These are phyloP conservation scores for Chytriomyces confervae DNA, from an alignment of 192 early-diverging fungal genomes.

Conservation along the genomic window DNA sequence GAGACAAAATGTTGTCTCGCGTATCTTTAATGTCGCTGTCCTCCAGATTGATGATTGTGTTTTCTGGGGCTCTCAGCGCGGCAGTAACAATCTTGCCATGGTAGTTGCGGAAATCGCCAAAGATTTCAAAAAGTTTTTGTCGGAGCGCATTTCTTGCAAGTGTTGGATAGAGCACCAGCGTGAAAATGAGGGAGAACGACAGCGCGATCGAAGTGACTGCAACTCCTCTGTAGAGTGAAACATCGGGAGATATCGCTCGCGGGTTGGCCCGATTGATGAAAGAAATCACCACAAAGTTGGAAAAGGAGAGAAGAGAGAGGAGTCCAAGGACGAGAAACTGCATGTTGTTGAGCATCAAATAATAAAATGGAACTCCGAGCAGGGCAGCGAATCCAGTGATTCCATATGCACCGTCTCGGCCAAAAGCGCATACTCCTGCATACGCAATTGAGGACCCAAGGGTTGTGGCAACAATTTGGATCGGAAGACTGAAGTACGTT, in stretches of 20 bases:
- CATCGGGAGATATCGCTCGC: neutral
- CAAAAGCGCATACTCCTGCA: conserved; percentile 19
- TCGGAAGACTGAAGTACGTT: conserved; percentile 31
- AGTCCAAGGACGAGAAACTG: conserved; percentile 28
- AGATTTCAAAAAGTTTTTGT: neutral
- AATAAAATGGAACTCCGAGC: conserved; percentile 13
- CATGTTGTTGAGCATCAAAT: neutral
- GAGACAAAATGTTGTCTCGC: conserved; percentile 17
- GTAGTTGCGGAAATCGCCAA: conserved; percentile 22
- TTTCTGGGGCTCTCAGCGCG: neutral
- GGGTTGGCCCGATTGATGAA: conserved; percentile 10
- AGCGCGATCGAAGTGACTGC: conserved; percentile 11
- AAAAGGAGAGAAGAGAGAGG: conserved; percentile 24
- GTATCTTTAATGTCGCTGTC: conserved; percentile 5
- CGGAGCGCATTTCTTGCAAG: conserved; percentile 28
- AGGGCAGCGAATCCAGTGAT: conserved; percentile 21
- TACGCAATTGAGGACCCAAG: conserved; percentile 19
- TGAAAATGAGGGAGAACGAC: conserved; percentile 33
- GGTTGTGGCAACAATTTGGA: conserved; percentile 28
- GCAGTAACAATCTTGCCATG: conserved; percentile 11
- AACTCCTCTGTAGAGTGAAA: conserved; percentile 29
- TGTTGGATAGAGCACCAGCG: conserved; percentile 23
- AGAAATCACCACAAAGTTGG: conserved; percentile 1
- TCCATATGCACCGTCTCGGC: neutral
- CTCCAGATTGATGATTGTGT: neutral